Conservation (phyloP, 345 rosid species). For the Hibiscus trionum region DNA sequence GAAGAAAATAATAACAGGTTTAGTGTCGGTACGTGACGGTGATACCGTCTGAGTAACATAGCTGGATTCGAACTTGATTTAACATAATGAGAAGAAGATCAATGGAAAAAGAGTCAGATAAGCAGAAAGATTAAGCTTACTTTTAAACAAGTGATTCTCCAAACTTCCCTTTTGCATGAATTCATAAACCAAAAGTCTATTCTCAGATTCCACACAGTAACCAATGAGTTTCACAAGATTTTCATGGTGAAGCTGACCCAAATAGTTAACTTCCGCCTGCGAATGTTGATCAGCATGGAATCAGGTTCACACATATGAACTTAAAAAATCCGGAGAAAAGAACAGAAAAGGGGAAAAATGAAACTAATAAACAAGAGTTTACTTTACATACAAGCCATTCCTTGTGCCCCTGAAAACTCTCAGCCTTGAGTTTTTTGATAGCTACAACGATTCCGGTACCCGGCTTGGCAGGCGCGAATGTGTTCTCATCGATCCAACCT, state of each 20-base stretch:
- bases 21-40: neutral
- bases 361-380: neutral
- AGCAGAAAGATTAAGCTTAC: neutral
- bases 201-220: neutral
- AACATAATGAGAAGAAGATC: neutral
- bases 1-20: neutral
- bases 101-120: conserved; percentile 3
- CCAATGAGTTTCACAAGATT: neutral
- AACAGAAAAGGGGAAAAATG: neutral
- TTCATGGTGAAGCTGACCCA: neutral
- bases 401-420: neutral
- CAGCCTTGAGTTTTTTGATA: neutral
- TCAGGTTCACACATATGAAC: neutral
- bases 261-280: conserved; percentile 3
- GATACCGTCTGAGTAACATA: neutral
- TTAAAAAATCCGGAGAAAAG: neutral
- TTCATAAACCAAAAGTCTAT: neutral
- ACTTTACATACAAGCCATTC: neutral
- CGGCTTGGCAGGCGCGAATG: neutral
- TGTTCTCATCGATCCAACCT: neutral
- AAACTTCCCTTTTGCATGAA: neutral
- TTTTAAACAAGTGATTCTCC: neutral
- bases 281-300: neutral
- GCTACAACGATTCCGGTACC: neutral
- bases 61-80: neutral